Conservation (phyloP, 2,329 filamentous ascomycete species). For the Zarea fungicola region DNA sequence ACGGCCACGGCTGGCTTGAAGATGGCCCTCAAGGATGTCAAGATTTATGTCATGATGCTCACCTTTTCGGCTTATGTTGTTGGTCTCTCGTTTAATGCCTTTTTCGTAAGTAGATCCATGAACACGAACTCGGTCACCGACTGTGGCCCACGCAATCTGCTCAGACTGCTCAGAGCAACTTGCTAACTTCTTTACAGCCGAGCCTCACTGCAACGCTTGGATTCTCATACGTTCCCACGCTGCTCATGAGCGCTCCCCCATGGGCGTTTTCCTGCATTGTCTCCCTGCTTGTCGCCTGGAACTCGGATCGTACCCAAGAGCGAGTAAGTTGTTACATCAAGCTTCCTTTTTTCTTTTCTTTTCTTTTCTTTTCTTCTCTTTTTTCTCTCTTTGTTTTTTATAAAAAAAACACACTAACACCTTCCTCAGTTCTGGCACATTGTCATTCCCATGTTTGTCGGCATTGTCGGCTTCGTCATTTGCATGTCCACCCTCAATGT, state of each 20-base stretch:
- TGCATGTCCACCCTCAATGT: conserved; percentile 52
- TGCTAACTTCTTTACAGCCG: conserved; percentile 30
- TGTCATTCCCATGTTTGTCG: conserved; percentile 45
- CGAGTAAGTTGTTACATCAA: conserved; percentile 38
- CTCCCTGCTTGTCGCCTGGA: conserved; percentile 50
- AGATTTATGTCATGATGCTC: conserved; percentile 60
- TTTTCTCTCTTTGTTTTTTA: too few species aligned
- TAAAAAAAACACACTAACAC: too few species aligned
- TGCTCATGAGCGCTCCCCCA: conserved; percentile 52
- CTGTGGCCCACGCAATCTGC: too few species aligned
- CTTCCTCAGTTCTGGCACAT: conserved; percentile 56
- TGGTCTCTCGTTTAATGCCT: conserved; percentile 53
- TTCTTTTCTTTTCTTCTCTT: too few species aligned
- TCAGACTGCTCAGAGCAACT: too few species aligned
- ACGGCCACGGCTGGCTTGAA: conserved; percentile 48
- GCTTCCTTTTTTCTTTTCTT: too few species aligned
- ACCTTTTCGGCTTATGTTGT: conserved; percentile 57
- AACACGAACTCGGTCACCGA: background rate
- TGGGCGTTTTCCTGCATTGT: conserved; percentile 55
- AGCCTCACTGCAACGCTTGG: conserved; percentile 49
- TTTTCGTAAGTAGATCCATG: conserved; percentile 38
- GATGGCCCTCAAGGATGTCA: conserved; percentile 55
- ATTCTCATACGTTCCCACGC: conserved; percentile 46
- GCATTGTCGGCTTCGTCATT: conserved; percentile 54
- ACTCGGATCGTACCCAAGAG: conserved; percentile 50